Percentiles rank a stretch among this genome's conserved stretches.
phyloP scores from a whole-genome alignment of 1,284 basidiomycete species.

The Cerioporus squamosus region DNA sequence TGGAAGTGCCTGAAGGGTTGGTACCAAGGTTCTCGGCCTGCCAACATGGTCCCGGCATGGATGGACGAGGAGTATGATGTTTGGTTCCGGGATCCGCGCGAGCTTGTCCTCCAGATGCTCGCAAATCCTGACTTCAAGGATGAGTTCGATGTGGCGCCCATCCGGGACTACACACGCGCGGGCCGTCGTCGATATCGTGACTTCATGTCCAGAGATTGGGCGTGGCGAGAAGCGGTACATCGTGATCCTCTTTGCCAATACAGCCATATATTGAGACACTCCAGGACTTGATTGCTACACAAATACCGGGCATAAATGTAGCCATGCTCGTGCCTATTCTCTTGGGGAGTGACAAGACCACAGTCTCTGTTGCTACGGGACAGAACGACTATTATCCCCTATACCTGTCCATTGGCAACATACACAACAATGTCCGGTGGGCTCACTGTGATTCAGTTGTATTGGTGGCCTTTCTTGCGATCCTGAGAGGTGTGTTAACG shows the following conservation, averaged over 20 bases:
- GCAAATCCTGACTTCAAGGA: slow-evolving; percentile 19
- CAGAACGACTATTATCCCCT: slow-evolving; percentile 27
- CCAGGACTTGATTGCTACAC: too few species aligned
- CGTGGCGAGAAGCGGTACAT: too few species aligned
- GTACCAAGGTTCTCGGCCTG: slow-evolving; percentile 5
- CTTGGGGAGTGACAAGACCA: slow-evolving; percentile 30
- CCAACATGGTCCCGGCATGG: slow-evolving; percentile 34
- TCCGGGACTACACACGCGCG: slow-evolving; percentile 9
- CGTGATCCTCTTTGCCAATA: too few species aligned
- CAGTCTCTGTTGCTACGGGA: slow-evolving; percentile 24
- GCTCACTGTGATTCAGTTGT: slow-evolving; percentile 19
- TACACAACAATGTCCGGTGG: slow-evolving; percentile 24
- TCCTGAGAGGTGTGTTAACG: too few species aligned
- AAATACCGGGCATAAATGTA: too few species aligned
- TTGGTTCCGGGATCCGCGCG: slow-evolving; percentile 35
- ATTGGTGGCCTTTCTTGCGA: too few species aligned
- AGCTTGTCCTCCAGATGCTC: slow-evolving; percentile 13
- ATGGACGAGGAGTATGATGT: slow-evolving; percentile 40
- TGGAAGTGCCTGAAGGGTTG: slow-evolving; percentile 12
- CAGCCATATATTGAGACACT: too few species aligned
- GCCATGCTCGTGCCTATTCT: too few species aligned
- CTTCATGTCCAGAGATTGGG: slow-evolving; percentile 2
- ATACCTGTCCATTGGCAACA: slow-evolving; percentile 23
- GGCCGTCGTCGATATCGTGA: slow-evolving; percentile 12
- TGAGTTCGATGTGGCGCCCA: slow-evolving; percentile 16